Evolutionary conservation across 495 filamentous ascomycete genomes (phyloP), one percentile per base, ranked within the genome.

Genomic region (Talaromyces adpressus): DNA sequence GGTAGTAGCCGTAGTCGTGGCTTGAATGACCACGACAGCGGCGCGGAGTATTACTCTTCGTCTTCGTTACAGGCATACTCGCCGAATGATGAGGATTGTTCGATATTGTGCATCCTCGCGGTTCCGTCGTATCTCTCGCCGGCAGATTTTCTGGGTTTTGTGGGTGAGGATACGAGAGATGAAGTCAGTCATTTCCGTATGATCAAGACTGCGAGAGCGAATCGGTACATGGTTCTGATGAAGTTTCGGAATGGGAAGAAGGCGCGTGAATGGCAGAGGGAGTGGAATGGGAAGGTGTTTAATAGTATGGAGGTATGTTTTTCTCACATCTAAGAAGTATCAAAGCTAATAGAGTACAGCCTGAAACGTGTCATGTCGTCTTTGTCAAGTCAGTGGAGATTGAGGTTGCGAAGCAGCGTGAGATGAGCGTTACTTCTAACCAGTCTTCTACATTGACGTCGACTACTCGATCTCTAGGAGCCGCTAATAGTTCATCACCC

Each of bases 201-300:
- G 89, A 89, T 98, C 57, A 86, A 91, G 79, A 98, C 94, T 4
- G 88, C 88, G 57, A 80, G 89, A 60, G 85, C 89, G 68, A 97
- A 93, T 73, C 85, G 93, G 70, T 98, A 98, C 77, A 90, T 98
- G 86, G 94, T 97, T 54, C 80, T 98, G 63, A 93, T 98, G 89
- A 98, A 96, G 77, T 97, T 98, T 72, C 79, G 91, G 56, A 87
- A 87, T 67, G 81, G 83, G 51, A 83, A 81, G 68, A 85, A 84
- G 65, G 94, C 94, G 9, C 86, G 78, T 66, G 79, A 85, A 29
- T 98, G 93, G 87, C 86, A 91, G 68, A 87, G 80, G 65, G 87
- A 90, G 67, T 97, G 92, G 83, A 94, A 98, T 80, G 94, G 94
- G 57, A 95, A 93, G 77, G 85, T 91, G 2, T 98, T 97, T 69